Evolutionary conservation across 2,329 filamentous ascomycete species (phyloP).

Genomic region (Botryotinia narcissicola): DNA sequence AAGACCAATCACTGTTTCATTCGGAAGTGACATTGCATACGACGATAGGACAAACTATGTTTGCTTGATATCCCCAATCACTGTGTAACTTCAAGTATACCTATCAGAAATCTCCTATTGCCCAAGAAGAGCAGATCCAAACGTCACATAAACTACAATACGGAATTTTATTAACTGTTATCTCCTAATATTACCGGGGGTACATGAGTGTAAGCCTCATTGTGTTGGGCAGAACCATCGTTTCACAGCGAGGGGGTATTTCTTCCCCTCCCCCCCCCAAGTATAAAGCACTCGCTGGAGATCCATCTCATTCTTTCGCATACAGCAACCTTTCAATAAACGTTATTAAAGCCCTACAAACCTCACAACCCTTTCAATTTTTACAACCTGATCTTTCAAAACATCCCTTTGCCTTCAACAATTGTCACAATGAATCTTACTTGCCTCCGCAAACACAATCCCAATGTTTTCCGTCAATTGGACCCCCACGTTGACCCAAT

Average conservation of each 20-base stretch:
- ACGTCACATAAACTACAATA: neutral
- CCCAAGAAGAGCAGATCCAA: neutral
- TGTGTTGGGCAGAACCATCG: neutral
- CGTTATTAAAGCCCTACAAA: neutral
- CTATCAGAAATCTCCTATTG: neutral
- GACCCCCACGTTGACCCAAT: neutral
- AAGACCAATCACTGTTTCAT: slow-evolving; percentile 7
- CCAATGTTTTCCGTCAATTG: slow-evolving; percentile 14
- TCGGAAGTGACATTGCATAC: slow-evolving; percentile 5
- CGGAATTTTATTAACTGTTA: neutral
- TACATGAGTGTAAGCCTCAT: slow-evolving; percentile 14
- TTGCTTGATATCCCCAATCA: neutral
- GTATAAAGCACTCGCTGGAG: slow-evolving; percentile 14
- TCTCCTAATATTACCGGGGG: slow-evolving; percentile 15
- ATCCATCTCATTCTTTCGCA: slow-evolving; percentile 1
- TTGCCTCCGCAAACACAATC: slow-evolving; percentile 11
- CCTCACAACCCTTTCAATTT: neutral
- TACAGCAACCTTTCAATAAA: neutral
- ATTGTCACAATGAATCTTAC: slow-evolving; percentile 10
- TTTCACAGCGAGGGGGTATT: neutral
- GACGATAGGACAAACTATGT: slow-evolving; percentile 1
- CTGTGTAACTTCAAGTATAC: neutral
- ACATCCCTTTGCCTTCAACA: neutral
- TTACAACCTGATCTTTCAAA: neutral
- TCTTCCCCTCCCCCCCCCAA: neutral